phyloP scores from a whole-genome alignment of 1,139 yeast genomes.

The Torulaspora pretoriensis region DNA sequence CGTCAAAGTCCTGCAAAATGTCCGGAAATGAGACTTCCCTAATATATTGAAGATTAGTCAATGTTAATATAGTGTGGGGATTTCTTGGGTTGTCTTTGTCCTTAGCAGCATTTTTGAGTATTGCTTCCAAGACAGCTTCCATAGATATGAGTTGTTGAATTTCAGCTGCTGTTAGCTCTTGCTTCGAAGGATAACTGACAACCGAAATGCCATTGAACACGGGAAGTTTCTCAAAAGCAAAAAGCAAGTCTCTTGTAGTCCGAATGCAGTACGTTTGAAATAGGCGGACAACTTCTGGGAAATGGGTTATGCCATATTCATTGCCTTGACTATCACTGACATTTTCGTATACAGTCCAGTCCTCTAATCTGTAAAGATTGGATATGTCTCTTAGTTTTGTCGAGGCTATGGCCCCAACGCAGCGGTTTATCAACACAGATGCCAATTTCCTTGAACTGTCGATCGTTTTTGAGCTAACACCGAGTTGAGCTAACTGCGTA shows the following conservation, averaged over 20 bases:
- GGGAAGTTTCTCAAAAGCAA: slow-evolving; percentile 38
- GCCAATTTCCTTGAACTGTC: slow-evolving; percentile 40
- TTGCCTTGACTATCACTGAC: slow-evolving; percentile 9
- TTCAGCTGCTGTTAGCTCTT: slow-evolving; percentile 43
- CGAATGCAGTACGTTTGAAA: slow-evolving; percentile 42
- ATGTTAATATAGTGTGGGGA: slow-evolving; percentile 41
- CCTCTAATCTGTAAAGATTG: slow-evolving; percentile 44
- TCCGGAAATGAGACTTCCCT: slow-evolving; percentile 44
- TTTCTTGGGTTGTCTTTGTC: slow-evolving; percentile 39
- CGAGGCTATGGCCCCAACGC: slow-evolving; percentile 46
- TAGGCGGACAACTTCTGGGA: slow-evolving; percentile 43
- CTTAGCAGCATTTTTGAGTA: slow-evolving; percentile 43
- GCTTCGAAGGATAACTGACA: slow-evolving; percentile 43
- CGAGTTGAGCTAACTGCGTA: slow-evolving; percentile 43
- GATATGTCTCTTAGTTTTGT: slow-evolving; percentile 50
- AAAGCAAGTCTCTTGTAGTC: slow-evolving; percentile 36
- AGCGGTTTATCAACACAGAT: slow-evolving; percentile 40
- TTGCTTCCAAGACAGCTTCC: slow-evolving; percentile 47
- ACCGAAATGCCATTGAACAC: slow-evolving; percentile 38
- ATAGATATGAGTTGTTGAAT: slow-evolving; percentile 49
- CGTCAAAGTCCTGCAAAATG: slow-evolving; percentile 47
- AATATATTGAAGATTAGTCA: slow-evolving; percentile 51
- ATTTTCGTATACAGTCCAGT: slow-evolving; percentile 37
- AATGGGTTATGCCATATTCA: slow-evolving; percentile 44
- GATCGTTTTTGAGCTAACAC: slow-evolving; percentile 40